Evolutionary conservation across 2,329 filamentous ascomycete species (phyloP), one percentile per base, ranked within the genome.

Genomic region (Lanzia echinophila): DNA sequence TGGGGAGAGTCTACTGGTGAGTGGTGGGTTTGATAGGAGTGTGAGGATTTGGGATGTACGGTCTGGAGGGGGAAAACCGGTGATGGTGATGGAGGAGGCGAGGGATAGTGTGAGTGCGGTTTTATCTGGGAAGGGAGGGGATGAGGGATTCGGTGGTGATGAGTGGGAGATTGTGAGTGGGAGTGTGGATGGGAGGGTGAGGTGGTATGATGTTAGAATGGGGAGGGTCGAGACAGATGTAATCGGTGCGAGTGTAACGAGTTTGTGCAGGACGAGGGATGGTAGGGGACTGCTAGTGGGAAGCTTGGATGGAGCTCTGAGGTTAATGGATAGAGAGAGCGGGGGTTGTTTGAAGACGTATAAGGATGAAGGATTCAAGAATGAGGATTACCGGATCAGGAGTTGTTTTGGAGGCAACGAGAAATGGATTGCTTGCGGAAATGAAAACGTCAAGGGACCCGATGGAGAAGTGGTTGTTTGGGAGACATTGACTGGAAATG

Each of bases 141-240:
- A 83, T 70, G 81, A 96, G 47, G 70, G 90, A 1, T 79, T 88
- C 68, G 88, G 44, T 31, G 52, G 56, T 19, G 49, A 71, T n/a
- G 79, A 73, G 1, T 65, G 73, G 7, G 79, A 83, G 69, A 81
- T 97, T 47, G 70, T 90, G 1, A 79, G 81, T 1, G 90, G 86
- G 0, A 91, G 88, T 68, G 88, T 96, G 54, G 92, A 97, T 71
- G 91, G 91, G 2, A 77, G 87, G 55, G 81, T 95, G 1, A 76
- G 92, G 51, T 78, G 78, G 56, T 96, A 97, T 71, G 92, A 97
- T 72, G 72, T 95, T 39, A 78, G 90, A 52, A 87, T 82, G 76
- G 91, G 91, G 0, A 76, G 75, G 50, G 77, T 84, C 47, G 80
- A 82, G 4, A 82, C 81, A 1, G 90, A 95, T 71, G 82, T 89